Percentiles rank a stretch among this genome's conserved stretches.
These are phyloP conservation scores for Aspergillus asperescens DNA, from an alignment of 495 filamentous ascomycete genomes.

Conservation along the genomic window DNA sequence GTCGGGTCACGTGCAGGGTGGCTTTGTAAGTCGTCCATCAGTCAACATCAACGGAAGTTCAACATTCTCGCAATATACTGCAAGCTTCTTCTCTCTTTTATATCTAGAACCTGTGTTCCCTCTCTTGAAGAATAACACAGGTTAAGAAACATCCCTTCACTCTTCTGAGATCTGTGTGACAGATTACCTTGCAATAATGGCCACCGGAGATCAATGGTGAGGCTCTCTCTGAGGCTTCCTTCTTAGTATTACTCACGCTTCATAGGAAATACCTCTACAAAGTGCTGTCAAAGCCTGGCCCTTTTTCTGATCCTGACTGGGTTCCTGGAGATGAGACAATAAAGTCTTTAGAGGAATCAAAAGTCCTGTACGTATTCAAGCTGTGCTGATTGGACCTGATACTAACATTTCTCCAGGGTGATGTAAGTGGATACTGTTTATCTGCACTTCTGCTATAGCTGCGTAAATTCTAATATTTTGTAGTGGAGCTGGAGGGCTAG, in stretches of 20 bases:
- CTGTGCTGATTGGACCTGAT: background rate
- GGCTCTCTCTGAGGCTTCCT: slow-evolving; percentile 6
- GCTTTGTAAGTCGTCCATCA: slow-evolving; percentile 11
- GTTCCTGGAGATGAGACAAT: slow-evolving; percentile 59
- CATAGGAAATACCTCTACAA: slow-evolving; percentile 74
- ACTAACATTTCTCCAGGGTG: slow-evolving; percentile 30
- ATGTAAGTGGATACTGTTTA: slow-evolving; percentile 24
- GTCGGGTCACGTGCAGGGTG: slow-evolving; percentile 27
- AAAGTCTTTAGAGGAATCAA: slow-evolving; percentile 54
- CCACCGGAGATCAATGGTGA: slow-evolving; percentile 21
- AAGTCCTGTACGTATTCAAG: slow-evolving; percentile 57
- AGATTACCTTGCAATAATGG: slow-evolving; percentile 11
- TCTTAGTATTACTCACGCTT: slow-evolving; percentile 11
- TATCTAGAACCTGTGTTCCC: background rate
- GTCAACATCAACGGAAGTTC: slow-evolving; percentile 12
- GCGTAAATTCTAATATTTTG: slow-evolving; percentile 5
- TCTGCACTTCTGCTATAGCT: background rate
- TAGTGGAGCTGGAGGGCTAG: slow-evolving; percentile 90
- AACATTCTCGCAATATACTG: background rate
- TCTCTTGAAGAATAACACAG: background rate
- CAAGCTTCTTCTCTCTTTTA: background rate
- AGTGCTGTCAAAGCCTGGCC: slow-evolving; percentile 67
- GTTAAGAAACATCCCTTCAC: background rate
- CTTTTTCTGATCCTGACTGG: slow-evolving; percentile 70
- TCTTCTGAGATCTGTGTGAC: background rate